phyloP scores from a whole-genome alignment of 2,329 filamentous ascomycete genomes.

The Fusarium verticillioides region DNA sequence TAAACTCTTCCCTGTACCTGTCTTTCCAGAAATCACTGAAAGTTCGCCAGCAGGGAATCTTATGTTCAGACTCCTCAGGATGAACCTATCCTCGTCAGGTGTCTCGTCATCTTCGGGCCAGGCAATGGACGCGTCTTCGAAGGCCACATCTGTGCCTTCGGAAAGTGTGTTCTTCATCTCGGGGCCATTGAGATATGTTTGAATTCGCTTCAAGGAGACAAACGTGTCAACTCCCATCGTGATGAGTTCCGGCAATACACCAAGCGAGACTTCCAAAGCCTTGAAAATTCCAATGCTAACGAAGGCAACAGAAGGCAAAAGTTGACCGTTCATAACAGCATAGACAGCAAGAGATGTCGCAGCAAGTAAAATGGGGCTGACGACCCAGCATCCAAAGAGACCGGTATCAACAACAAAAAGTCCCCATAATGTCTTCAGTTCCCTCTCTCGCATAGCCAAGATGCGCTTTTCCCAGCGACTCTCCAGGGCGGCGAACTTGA shows the following conservation, averaged over 20 bases:
- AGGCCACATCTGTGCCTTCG: slow-evolving; percentile 69
- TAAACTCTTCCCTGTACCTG: slow-evolving; percentile 81
- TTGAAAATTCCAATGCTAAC: slow-evolving; percentile 81
- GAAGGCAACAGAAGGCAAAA: slow-evolving; percentile 80
- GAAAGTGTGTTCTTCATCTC: slow-evolving; percentile 68
- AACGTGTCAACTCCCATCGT: slow-evolving; percentile 77
- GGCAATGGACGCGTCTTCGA: slow-evolving; percentile 75
- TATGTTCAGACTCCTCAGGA: slow-evolving; percentile 71
- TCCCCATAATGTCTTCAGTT: slow-evolving; percentile 73
- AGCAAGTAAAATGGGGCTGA: slow-evolving; percentile 78
- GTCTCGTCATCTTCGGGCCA: slow-evolving; percentile 76
- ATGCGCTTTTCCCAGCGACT: slow-evolving; percentile 80
- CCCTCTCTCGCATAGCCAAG: slow-evolving; percentile 68
- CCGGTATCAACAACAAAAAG: slow-evolving; percentile 72
- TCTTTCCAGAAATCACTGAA: slow-evolving; percentile 80
- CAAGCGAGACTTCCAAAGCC: slow-evolving; percentile 76
- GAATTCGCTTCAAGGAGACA: slow-evolving; percentile 78
- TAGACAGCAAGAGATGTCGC: slow-evolving; percentile 78
- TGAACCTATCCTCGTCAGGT: slow-evolving; percentile 69
- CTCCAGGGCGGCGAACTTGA: slow-evolving; percentile 85
- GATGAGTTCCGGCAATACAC: slow-evolving; percentile 77
- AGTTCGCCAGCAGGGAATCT: slow-evolving; percentile 75
- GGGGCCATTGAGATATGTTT: slow-evolving; percentile 74
- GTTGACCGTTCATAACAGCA: slow-evolving; percentile 68
- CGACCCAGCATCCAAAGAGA: slow-evolving; percentile 75